Evolutionary conservation across 805 yeast species (phyloP), one percentile per base, ranked within the genome.

Genomic region (Millerozyma acaciae): DNA sequence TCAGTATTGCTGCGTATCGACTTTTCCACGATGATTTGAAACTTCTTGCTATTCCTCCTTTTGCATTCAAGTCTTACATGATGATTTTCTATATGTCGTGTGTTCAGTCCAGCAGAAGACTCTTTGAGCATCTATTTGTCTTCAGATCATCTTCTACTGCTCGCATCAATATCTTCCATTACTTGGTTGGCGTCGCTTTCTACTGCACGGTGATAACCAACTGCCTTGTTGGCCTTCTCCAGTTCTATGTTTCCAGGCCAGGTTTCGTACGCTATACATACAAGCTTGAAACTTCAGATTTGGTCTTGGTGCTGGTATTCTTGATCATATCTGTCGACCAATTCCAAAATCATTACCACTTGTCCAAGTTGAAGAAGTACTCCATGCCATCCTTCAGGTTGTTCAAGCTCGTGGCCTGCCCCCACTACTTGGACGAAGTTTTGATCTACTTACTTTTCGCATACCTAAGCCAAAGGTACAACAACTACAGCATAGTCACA

Each of bases 351-450:
- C 89, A 81, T 47, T 30, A 21, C 5, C 64, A 73, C 33, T 55
- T 81, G 24, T 61, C 84, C 0, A 30, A 44, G 3, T 50, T 80
- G 28, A 55, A 53, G 14, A 81, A 81, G 49, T 81, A 81, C 51
- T 64, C 75, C 1, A 45, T 68, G 16, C 93, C 94, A 2, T 51
- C 47, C 2, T 51, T 57, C 21, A 68, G 79, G 1, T 42, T 76
- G 29, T 81, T 81, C 50, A 53, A 53, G 26, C 52, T 51, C n/a
- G 62, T 73, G 2, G 62, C 76, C 12, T 75, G 81, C 43, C 82
- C 90, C 0, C 94, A 84, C 53, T 84, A 83, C 45, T 58, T 78
- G 13, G 81, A 80, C 51, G 94, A 84, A 48, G 59, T 79, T 5
- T 17, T 70, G 21, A 68, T 84, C 2, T 84, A 84, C 44, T 28